Evolutionary conservation across 331 rosid species (phyloP).

Genomic region (Ulmus americana): DNA sequence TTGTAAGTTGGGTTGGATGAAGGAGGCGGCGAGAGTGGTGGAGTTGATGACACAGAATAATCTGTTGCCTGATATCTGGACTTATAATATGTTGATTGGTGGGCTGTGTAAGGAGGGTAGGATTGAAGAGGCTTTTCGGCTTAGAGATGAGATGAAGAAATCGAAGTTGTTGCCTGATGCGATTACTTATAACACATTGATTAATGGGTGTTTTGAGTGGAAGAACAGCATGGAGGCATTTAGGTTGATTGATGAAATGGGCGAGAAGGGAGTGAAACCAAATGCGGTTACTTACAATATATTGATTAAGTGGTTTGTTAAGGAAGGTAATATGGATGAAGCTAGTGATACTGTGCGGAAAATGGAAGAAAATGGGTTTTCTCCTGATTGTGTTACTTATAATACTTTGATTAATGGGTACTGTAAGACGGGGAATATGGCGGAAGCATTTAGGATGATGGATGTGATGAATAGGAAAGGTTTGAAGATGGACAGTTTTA

Average conservation of each 20-base stretch:
- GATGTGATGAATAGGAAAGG: slow-evolving; percentile 64
- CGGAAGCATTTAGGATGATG: slow-evolving; percentile 61
- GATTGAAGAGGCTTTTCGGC: slow-evolving; percentile 59
- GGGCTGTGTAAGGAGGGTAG: slow-evolving; percentile 64
- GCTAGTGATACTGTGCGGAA: slow-evolving; percentile 37
- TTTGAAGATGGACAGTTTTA: slow-evolving; percentile 48
- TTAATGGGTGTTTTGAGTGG: slow-evolving; percentile 56
- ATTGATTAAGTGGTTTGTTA: slow-evolving; percentile 71
- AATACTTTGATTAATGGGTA: slow-evolving; percentile 64
- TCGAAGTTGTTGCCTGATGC: slow-evolving; percentile 56
- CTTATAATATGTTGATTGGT: slow-evolving; percentile 61
- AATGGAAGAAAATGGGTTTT: slow-evolving; percentile 63
- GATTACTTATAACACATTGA: slow-evolving; percentile 79
- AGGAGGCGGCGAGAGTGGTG: slow-evolving; percentile 62
- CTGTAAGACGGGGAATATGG: slow-evolving; percentile 61
- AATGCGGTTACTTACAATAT: slow-evolving; percentile 65
- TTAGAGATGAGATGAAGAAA: slow-evolving; percentile 63
- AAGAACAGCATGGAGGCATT: slow-evolving; percentile 35
- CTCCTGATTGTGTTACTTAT: slow-evolving; percentile 61
- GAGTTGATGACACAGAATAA: slow-evolving; percentile 51
- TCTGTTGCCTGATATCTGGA: slow-evolving; percentile 66
- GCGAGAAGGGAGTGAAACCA: slow-evolving; percentile 43
- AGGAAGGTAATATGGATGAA: slow-evolving; percentile 66
- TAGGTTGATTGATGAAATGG: slow-evolving; percentile 60
- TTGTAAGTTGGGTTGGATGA: slow-evolving; percentile 63